Conservation (phyloP, 352 stramenopile genomes). For the Globisporangium lucens region DNA sequence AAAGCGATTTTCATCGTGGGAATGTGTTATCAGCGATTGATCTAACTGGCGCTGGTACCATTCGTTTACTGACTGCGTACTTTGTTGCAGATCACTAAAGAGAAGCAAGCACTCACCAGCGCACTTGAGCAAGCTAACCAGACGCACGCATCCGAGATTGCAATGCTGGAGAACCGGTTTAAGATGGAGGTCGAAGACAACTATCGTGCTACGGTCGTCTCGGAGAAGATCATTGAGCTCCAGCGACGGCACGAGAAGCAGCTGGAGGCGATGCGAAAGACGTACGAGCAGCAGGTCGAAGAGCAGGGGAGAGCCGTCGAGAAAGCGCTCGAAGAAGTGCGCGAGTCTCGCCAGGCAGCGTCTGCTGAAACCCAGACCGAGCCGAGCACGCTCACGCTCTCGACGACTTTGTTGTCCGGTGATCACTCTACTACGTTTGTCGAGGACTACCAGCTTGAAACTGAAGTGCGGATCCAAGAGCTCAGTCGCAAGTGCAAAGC, state of each 20-base stretch:
- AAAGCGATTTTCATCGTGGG: neutral
- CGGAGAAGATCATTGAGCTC: constrained; percentile 18
- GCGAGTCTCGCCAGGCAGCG: neutral
- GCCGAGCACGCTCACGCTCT: constrained; percentile 1
- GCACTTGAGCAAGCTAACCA: neutral
- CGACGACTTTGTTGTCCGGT: neutral
- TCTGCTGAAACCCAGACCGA: constrained; percentile 24
- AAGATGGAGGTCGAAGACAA: constrained; percentile 14
- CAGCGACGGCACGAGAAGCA: constrained; percentile 19
- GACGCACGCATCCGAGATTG: constrained; percentile 5
- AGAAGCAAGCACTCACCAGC: constrained; percentile 4
- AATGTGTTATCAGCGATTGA: neutral
- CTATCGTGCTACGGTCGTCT: constrained; percentile 12
- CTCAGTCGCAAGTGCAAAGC: constrained; percentile 48
- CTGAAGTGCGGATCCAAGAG: constrained; percentile 31
- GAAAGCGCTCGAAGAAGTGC: constrained; percentile 13
- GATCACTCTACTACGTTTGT: neutral
- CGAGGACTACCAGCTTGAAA: neutral
- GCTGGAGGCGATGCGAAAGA: constrained; percentile 15
- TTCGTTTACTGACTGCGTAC: neutral
- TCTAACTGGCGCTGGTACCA: neutral
- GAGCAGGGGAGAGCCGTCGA: constrained; percentile 20
- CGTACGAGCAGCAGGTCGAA: constrained; percentile 27
- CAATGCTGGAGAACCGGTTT: constrained; percentile 6
- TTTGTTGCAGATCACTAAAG: constrained; percentile 4